These are phyloP conservation scores for Zygotorulaspora florentina DNA, from an alignment of 805 yeast genomes.

Conservation along the genomic window DNA sequence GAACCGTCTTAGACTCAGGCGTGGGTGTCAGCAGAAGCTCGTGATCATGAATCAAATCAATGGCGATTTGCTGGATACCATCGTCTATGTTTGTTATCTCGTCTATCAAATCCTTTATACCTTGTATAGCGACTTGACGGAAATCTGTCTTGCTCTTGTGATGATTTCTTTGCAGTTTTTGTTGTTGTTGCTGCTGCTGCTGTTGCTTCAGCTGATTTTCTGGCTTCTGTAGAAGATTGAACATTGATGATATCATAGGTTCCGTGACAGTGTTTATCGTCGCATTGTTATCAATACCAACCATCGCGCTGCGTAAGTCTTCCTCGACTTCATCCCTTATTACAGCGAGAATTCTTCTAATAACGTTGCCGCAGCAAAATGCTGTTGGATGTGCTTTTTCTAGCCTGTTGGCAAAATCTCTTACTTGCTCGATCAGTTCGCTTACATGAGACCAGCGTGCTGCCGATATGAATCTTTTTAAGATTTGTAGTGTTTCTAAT, in stretches of 20 bases:
- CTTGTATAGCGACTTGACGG: conserved; percentile 83
- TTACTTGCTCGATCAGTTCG: conserved; percentile 66
- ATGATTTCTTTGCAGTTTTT: conserved; percentile 22
- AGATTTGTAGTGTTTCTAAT: conserved; percentile 76
- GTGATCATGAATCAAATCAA: conserved; percentile 91
- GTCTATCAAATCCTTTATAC: conserved; percentile 86
- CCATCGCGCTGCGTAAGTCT: conserved; percentile 31
- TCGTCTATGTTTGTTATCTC: conserved; percentile 88
- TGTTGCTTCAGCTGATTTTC: conserved; percentile 23
- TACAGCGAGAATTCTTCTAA: conserved; percentile 80
- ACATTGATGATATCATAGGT: conserved; percentile 79
- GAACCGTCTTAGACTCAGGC: conserved; percentile 84
- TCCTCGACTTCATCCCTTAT: conserved; percentile 82
- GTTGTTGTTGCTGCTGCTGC: conserved; percentile 14
- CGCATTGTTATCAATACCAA: conserved; percentile 6
- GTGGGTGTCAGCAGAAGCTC: conserved; percentile 85
- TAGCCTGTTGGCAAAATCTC: conserved; percentile 66
- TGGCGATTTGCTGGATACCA: conserved; percentile 84
- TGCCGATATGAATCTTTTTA: conserved; percentile 83
- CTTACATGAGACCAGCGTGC: conserved; percentile 81
- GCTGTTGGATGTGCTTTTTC: conserved; percentile 85
- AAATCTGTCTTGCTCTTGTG: conserved; percentile 48
- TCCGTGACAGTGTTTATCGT: conserved; percentile 26
- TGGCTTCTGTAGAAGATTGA: conserved; percentile 66
- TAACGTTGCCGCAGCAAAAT: conserved; percentile 83